Conservation (phyloP, 164 flowering plant genomes). For the Dillenia turbinata region DNA sequence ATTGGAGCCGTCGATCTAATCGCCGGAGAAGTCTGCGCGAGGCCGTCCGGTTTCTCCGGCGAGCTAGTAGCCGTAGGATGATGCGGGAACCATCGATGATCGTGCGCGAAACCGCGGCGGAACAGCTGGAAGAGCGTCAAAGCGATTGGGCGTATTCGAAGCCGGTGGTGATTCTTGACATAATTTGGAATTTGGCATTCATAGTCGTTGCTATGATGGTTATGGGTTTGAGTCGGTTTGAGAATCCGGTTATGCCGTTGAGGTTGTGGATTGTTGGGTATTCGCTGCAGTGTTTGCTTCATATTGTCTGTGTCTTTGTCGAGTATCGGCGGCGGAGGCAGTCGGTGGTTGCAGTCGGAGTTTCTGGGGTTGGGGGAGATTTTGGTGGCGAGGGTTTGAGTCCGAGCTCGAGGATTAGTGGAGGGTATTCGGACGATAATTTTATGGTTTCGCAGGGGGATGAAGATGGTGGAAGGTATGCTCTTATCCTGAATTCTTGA, state of each 20-base stretch:
- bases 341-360: background rate
- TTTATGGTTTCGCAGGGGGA: constrained; percentile 24
- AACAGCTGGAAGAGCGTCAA: constrained; percentile 58
- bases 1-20: constrained; percentile 27
- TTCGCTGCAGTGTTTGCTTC: constrained; percentile 40
- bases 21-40: constrained; percentile 50
- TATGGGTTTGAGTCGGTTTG: constrained; percentile 31
- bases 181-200: constrained; percentile 49
- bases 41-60: constrained; percentile 43
- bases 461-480: constrained; percentile 41
- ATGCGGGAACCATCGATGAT: constrained; percentile 56
- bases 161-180: constrained; percentile 51
- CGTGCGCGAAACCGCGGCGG: constrained; percentile 56
- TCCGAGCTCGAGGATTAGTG: constrained; percentile 6
- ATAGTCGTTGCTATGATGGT: constrained; percentile 30
- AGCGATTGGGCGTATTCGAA: constrained; percentile 60
- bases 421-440: constrained; percentile 22
- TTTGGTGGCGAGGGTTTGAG: constrained; percentile 11
- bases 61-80: constrained; percentile 46
- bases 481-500: no score
- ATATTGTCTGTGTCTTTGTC: constrained; percentile 38
- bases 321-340: constrained; percentile 37
- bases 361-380: constrained; percentile 5
- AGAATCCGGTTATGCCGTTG: constrained; percentile 37
- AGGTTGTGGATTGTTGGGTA: constrained; percentile 61